A percentile compares a stretch with the other conserved stretches of the same genome.
Evolutionary conservation across 495 filamentous ascomycete genomes (phyloP).

Genomic region (Jackrogersella multiformis): DNA sequence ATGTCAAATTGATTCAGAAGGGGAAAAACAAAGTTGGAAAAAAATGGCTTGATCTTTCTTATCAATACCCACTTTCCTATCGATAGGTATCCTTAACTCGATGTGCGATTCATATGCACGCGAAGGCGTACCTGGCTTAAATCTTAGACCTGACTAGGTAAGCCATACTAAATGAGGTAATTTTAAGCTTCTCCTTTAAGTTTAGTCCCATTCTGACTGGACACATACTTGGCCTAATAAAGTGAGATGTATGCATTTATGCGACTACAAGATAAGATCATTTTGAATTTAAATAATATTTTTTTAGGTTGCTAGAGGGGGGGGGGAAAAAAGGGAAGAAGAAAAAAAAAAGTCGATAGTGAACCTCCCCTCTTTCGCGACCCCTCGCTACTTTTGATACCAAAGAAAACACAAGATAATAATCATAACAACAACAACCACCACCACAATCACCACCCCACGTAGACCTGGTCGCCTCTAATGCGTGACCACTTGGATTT

Average conservation of each 20-base stretch:
- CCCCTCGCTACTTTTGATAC: conserved; percentile 34
- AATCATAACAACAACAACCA: conserved; percentile 1
- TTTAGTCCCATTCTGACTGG: background rate
- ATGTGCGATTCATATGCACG: background rate
- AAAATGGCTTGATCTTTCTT: background rate
- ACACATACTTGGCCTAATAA: background rate
- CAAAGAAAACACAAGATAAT: conserved; percentile 26
- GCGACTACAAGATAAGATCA: background rate
- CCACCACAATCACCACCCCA: background rate
- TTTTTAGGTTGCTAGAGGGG: conserved; percentile 8
- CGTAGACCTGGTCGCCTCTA: background rate
- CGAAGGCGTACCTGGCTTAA: conserved; percentile 14
- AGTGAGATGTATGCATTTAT: background rate
- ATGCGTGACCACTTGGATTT: conserved; percentile 11
- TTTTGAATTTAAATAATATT: background rate
- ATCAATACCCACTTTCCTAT: background rate
- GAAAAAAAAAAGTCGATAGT: conserved; percentile 33
- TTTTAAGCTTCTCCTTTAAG: conserved; percentile 5
- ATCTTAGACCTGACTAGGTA: background rate
- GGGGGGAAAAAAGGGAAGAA: conserved; percentile 33
- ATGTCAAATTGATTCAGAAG: too few species aligned
- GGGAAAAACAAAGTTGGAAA: background rate
- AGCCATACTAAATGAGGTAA: conserved; percentile 4
- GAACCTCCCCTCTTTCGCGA: conserved; percentile 40
- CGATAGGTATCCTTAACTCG: background rate